Conservation (phyloP, 2,329 filamentous ascomycete genomes). For the Botryotinia calthae region DNA sequence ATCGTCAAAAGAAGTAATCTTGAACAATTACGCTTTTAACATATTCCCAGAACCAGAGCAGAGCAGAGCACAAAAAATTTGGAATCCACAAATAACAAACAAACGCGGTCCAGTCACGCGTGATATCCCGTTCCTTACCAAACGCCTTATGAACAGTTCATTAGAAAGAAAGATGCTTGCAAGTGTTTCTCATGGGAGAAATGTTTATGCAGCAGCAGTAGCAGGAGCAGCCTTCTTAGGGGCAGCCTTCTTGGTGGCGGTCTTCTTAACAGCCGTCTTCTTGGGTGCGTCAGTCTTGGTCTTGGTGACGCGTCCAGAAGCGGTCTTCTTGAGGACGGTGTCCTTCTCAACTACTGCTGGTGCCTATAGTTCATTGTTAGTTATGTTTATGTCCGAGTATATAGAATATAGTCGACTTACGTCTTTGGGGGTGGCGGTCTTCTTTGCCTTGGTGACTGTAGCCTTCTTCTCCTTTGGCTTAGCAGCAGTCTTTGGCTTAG, state of each 20-base stretch:
- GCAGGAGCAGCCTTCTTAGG: conserved; percentile 33
- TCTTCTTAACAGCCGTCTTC: conserved; percentile 40
- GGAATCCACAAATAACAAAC: conserved; percentile 26
- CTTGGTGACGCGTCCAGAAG: conserved; percentile 70
- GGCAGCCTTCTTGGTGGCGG: conserved; percentile 27
- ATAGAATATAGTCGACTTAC: conserved; percentile 25
- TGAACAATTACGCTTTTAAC: conserved; percentile 12
- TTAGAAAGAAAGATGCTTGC: background rate
- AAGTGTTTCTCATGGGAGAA: background rate
- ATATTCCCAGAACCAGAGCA: conserved; percentile 25
- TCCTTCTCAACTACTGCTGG: conserved; percentile 63
- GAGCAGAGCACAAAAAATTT: conserved; percentile 28
- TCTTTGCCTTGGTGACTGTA: conserved; percentile 34
- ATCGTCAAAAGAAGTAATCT: conserved; percentile 22
- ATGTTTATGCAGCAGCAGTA: background rate
- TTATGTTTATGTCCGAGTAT: background rate
- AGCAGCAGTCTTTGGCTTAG: conserved; percentile 40
- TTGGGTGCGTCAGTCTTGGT: conserved; percentile 50
- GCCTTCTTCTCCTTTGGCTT: conserved; percentile 24
- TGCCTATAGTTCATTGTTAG: conserved; percentile 46
- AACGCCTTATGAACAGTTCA: conserved; percentile 11
- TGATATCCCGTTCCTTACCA: background rate
- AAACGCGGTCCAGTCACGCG: conserved; percentile 8
- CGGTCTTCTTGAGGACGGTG: conserved; percentile 65
- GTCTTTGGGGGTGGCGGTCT: conserved; percentile 33